These are phyloP conservation scores for Mycena haematopus DNA, from an alignment of 768 basidiomycete genomes.

Conservation along the genomic window DNA sequence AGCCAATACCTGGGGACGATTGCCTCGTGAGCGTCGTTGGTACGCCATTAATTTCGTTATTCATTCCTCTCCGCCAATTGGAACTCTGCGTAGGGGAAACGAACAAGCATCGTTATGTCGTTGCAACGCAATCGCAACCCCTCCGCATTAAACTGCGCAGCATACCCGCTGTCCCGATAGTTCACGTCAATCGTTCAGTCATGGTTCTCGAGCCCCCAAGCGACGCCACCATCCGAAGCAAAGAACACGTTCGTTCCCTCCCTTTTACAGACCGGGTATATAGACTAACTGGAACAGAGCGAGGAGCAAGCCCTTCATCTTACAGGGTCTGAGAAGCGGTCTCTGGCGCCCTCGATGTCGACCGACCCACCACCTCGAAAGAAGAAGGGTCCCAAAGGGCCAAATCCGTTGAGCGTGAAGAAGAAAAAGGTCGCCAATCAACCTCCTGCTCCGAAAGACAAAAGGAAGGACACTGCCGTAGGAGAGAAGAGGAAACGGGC, in stretches of 20 bases:
- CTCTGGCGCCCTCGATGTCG: conserved; percentile 44
- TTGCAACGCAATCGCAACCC: conserved; percentile 82
- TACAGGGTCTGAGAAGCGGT: conserved; percentile 51
- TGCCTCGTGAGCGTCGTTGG: conserved; percentile 86
- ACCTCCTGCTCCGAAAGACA: conserved; percentile 19
- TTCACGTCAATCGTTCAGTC: conserved; percentile 92
- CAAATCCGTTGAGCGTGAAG: conserved; percentile 92
- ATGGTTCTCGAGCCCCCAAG: conserved; percentile 93
- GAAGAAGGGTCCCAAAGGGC: conserved; percentile 80
- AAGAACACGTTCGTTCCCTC: conserved; percentile 50
- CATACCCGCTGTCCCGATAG: conserved; percentile 85
- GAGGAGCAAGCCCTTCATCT: conserved; percentile 69
- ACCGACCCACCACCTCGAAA: conserved; percentile 49
- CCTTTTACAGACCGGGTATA: not conserved
- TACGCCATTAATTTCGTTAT: conserved; percentile 40
- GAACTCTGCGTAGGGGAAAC: conserved; percentile 58
- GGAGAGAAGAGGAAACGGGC: conserved; percentile 29
- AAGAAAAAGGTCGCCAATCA: conserved; percentile 65
- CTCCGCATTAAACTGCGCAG: conserved; percentile 73
- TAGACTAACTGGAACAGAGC: conserved; percentile 45
- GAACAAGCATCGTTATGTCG: conserved; percentile 92
- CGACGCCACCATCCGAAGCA: conserved; percentile 73
- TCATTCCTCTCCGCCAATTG: not conserved
- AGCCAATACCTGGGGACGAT: conserved; percentile 83
- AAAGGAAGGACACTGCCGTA: conserved; percentile 11